Percentiles rank a stretch among this genome's conserved stretches.
Conservation (phyloP, 345 rosid genomes). For the Sonneratia caseolaris region DNA sequence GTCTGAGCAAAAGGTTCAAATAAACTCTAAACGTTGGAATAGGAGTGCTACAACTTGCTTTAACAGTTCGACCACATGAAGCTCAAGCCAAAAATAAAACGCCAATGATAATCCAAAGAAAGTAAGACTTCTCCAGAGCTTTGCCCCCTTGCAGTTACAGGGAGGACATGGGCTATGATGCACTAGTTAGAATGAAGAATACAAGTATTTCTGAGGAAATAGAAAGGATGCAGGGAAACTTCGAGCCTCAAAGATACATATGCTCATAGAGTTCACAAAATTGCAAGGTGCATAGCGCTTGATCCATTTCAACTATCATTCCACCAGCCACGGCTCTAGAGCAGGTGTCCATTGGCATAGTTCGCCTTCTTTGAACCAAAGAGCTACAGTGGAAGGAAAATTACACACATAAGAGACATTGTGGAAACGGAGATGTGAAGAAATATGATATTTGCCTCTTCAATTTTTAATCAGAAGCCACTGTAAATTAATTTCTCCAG, state of each 20-base stretch:
- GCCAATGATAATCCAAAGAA: not conserved
- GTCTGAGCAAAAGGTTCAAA: too few relatives aligned
- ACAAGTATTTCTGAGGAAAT: not conserved
- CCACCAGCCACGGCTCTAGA: slow-evolving; percentile 65
- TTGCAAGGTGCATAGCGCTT: not conserved
- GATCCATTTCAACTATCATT: slow-evolving; percentile 22
- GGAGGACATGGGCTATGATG: not conserved
- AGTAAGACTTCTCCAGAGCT: not conserved
- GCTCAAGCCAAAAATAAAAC: not conserved
- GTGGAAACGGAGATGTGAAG: not conserved
- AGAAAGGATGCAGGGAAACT: not conserved
- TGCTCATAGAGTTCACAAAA: slow-evolving; percentile 8
- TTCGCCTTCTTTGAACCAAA: slow-evolving; percentile 93
- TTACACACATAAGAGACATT: not conserved
- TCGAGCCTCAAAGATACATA: not conserved
- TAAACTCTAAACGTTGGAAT: too few relatives aligned
- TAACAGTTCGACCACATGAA: not conserved
- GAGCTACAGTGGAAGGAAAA: slow-evolving; percentile 29
- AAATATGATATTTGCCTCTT: not conserved
- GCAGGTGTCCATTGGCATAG: slow-evolving; percentile 75
- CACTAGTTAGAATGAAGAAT: not conserved
- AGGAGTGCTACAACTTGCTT: not conserved
- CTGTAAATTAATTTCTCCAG: not conserved
- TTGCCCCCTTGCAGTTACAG: not conserved
- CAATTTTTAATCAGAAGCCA: not conserved